These are phyloP conservation scores for Fagus sylvatica DNA, from an alignment of 306 rosid genomes.

Conservation along the genomic window DNA sequence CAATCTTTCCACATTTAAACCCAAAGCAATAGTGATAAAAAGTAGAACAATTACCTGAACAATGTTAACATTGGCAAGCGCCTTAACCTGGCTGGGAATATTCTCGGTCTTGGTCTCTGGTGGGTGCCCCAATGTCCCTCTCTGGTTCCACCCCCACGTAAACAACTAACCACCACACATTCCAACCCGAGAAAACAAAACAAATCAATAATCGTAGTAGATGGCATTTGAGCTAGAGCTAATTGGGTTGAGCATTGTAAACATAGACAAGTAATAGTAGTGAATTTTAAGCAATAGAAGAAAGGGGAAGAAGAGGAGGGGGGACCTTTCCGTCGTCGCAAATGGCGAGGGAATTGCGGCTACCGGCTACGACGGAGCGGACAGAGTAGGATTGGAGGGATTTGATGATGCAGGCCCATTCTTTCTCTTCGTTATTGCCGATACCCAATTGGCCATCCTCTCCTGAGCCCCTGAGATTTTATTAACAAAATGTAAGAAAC, in stretches of 20 bases:
- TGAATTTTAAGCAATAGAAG: not conserved
- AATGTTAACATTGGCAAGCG: slow-evolving; percentile 68
- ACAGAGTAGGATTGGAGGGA: slow-evolving; percentile 48
- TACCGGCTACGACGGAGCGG: slow-evolving; percentile 89
- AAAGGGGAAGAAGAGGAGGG: not conserved
- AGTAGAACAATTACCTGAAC: slow-evolving; percentile 63
- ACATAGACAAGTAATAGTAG: not conserved
- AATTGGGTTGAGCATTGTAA: no score
- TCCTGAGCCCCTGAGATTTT: slow-evolving; percentile 80
- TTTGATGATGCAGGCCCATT: slow-evolving; percentile 57
- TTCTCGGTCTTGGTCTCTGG: slow-evolving; percentile 84
- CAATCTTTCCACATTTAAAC: not conserved
- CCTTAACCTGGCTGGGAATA: slow-evolving; percentile 91
- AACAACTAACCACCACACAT: slow-evolving; percentile 54
- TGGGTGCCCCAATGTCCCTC: slow-evolving; percentile 93
- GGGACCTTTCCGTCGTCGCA: slow-evolving; percentile 77
- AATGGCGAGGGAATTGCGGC: slow-evolving; percentile 94
- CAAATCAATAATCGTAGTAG: not conserved
- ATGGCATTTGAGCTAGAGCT: no score
- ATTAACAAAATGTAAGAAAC: not conserved
- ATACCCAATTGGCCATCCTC: slow-evolving; percentile 95
- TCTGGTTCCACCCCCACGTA: slow-evolving; percentile 99
- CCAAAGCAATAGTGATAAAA: not conserved
- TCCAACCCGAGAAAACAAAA: not conserved
- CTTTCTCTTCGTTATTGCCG: slow-evolving; percentile 78